Conservation (phyloP, 129 eudicot genomes). For the Kitagawia praeruptora region DNA sequence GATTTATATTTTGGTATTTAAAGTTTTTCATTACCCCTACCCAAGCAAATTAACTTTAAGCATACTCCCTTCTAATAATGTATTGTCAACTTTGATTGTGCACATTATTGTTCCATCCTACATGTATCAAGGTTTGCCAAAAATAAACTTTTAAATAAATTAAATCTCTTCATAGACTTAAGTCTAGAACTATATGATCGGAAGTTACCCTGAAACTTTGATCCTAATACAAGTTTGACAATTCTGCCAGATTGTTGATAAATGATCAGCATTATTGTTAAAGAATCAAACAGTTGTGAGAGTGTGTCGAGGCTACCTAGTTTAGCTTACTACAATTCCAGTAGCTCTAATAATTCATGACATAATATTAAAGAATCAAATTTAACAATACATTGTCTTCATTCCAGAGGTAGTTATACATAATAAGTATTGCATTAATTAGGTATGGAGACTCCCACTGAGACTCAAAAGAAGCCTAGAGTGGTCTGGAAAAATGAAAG, state of each 20-base stretch:
- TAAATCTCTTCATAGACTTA: not conserved
- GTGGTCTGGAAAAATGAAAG: too few relatives aligned
- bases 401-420: too few relatives aligned
- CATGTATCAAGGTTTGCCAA: not conserved
- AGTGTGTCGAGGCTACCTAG: too few relatives aligned
- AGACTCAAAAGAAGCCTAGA: too few relatives aligned
- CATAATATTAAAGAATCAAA: too few relatives aligned
- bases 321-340: too few relatives aligned
- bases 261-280: not conserved
- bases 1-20: not conserved
- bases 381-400: too few relatives aligned
- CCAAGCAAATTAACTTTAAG: not conserved
- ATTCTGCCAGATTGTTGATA: not conserved
- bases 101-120: not conserved
- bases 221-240: not conserved
- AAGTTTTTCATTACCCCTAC: not conserved
- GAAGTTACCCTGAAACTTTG: not conserved
- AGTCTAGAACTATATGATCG: not conserved
- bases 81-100: not conserved
- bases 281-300: too few relatives aligned
- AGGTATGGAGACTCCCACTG: too few relatives aligned
- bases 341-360: too few relatives aligned
- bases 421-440: too few relatives aligned
- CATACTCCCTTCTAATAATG: not conserved
- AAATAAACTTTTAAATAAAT: too few relatives aligned